A percentile compares a stretch with the other conserved stretches of the same genome.
Conservation (phyloP, 148 eudicot species). For the Rhododendron simsii region DNA sequence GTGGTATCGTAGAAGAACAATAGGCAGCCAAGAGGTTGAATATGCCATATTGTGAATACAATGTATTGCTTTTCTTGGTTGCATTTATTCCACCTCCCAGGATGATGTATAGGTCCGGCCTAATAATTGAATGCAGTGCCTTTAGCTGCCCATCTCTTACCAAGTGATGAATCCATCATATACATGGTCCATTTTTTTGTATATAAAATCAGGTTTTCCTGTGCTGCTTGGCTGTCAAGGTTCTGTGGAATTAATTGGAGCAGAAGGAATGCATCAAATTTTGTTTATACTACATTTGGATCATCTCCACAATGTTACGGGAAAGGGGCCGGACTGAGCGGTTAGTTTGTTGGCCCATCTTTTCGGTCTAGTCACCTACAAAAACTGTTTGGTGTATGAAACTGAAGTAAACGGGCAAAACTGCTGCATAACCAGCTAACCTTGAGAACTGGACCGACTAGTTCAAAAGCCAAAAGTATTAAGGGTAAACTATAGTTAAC, state of each 20-base stretch:
- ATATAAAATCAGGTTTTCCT: neutral
- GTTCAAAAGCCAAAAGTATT: neutral
- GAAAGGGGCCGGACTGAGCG: neutral
- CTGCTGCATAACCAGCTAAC: neutral
- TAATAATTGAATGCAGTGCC: neutral
- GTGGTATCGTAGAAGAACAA: constrained; percentile 16
- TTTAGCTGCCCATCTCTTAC: too few species aligned
- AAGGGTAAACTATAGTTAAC: too few species aligned
- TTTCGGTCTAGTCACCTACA: neutral
- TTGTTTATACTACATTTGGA: neutral
- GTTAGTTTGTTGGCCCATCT: neutral
- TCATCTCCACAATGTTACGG: neutral
- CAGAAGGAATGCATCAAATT: neutral
- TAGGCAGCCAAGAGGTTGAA: constrained; percentile 10
- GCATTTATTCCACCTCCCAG: constrained; percentile 20
- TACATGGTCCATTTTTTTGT: neutral
- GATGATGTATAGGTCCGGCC: constrained; percentile 16
- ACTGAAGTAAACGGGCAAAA: neutral
- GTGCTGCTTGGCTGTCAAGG: neutral
- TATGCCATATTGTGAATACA: constrained; percentile 26
- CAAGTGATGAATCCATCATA: constrained; percentile 1
- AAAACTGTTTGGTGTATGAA: neutral
- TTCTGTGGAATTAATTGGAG: neutral
- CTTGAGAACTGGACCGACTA: neutral
- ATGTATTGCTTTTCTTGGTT: constrained; percentile 12